phyloP scores from a whole-genome alignment of 495 filamentous ascomycete genomes.

The Penicillium alfredii region DNA sequence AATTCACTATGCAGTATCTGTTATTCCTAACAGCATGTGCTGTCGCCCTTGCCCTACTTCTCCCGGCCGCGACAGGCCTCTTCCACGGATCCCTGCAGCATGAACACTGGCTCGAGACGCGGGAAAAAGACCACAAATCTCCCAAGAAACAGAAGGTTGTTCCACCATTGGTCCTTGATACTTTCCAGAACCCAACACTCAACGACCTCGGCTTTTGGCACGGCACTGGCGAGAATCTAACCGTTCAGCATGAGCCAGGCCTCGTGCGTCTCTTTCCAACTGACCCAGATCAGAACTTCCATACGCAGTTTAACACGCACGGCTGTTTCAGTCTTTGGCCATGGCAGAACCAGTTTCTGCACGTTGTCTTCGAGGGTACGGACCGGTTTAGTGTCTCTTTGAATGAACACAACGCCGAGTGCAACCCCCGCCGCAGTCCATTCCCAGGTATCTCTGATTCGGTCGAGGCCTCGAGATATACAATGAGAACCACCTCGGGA shows the following conservation, averaged over 20 bases:
- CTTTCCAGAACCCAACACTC: constrained; percentile 47
- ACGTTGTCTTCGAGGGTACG: constrained; percentile 63
- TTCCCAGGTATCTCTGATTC: constrained; percentile 72
- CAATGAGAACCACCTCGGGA: constrained; percentile 9
- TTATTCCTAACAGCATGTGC: neutral
- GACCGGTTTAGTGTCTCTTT: constrained; percentile 63
- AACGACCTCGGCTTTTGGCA: constrained; percentile 70
- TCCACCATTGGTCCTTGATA: constrained; percentile 56
- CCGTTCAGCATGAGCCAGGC: constrained; percentile 42
- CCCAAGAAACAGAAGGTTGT: neutral
- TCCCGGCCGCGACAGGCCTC: constrained; percentile 1
- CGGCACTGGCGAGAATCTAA: constrained; percentile 57
- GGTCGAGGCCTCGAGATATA: constrained; percentile 62
- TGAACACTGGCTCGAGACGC: constrained; percentile 6
- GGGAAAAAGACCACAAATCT: constrained; percentile 1
- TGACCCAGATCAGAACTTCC: constrained; percentile 63
- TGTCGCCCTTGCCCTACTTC: constrained; percentile 2
- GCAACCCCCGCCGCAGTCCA: constrained; percentile 52
- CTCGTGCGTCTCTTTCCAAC: constrained; percentile 55
- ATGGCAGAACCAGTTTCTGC: constrained; percentile 55
- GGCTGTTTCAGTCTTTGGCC: constrained; percentile 55
- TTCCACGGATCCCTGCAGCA: constrained; percentile 1
- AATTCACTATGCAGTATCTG: neutral
- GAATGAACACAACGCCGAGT: constrained; percentile 65
- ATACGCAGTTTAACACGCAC: constrained; percentile 54